A percentile compares a stretch with the other conserved stretches of the same genome.
Conservation (phyloP, 73 alveolate species). For the Tetrahymena thermophila region DNA sequence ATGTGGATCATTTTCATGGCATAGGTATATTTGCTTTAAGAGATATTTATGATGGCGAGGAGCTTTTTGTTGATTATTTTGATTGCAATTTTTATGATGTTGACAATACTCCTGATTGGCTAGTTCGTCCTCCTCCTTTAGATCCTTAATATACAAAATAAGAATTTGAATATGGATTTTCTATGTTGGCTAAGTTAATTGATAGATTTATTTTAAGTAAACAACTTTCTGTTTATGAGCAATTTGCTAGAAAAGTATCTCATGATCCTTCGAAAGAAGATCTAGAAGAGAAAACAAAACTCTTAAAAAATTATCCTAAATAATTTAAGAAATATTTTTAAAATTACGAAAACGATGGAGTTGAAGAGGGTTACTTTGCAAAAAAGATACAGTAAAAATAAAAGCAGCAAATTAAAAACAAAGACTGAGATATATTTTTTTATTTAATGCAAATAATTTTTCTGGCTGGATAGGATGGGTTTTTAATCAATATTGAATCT, state of each 20-base stretch:
- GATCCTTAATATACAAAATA: conserved; percentile 4
- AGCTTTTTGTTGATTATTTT: conserved; percentile 30
- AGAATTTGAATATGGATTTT: neutral
- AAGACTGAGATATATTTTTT: neutral
- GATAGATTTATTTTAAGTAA: neutral
- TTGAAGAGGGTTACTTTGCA: neutral
- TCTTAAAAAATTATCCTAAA: neutral
- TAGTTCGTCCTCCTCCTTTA: conserved; percentile 24
- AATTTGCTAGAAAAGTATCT: neutral
- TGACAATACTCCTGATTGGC: conserved; percentile 27
- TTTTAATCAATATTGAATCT: too few relatives aligned
- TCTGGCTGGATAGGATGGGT: too few relatives aligned
- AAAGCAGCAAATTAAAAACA: neutral
- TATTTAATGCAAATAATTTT: neutral
- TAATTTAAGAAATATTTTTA: neutral
- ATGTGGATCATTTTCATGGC: conserved; percentile 9
- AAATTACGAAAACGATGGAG: neutral
- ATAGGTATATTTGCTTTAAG: conserved; percentile 8
- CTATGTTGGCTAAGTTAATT: neutral
- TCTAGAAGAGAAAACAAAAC: neutral
- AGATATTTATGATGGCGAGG: conserved; percentile 24
- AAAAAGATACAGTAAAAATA: neutral
- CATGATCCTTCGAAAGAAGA: neutral
- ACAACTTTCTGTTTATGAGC: neutral
- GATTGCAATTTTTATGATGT: conserved; percentile 16